Percentiles rank a stretch among this genome's conserved stretches.
Evolutionary conservation across 768 basidiomycete species (phyloP).

Genomic region (Leucocoprinus leucothites): DNA sequence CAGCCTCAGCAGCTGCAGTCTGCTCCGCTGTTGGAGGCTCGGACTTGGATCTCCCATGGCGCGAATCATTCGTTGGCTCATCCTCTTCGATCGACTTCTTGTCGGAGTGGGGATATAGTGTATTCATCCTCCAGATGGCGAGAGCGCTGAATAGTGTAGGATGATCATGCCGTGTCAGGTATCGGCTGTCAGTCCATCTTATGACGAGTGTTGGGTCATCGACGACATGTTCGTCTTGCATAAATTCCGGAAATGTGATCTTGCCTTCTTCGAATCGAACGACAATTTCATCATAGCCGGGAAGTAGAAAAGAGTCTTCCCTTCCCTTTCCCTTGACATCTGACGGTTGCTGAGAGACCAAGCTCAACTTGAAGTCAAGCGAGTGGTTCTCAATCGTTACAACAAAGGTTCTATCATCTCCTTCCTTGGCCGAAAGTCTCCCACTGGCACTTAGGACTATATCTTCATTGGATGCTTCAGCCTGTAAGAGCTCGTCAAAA

Average conservation of each 20-base stretch:
- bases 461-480: slow-evolving; percentile 26
- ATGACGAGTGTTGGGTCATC: slow-evolving; percentile 67
- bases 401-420: slow-evolving; percentile 61
- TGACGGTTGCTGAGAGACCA: slow-evolving; percentile 36
- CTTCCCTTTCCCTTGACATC: slow-evolving; percentile 24
- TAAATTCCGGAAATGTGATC: slow-evolving; percentile 61
- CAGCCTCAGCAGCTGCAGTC: slow-evolving; percentile 8
- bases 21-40: slow-evolving; percentile 31
- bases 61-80: slow-evolving; percentile 14
- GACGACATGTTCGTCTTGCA: slow-evolving; percentile 62
- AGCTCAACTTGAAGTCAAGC: slow-evolving; percentile 72
- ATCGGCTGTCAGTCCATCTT: slow-evolving; percentile 61
- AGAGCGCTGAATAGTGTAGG: slow-evolving; percentile 78
- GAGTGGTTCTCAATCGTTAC: slow-evolving; percentile 58
- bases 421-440: slow-evolving; percentile 20
- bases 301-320: slow-evolving; percentile 23
- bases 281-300: slow-evolving; percentile 52
- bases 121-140: slow-evolving; percentile 58
- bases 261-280: slow-evolving; percentile 56
- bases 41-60: slow-evolving; percentile 32
- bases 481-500: slow-evolving; percentile 20
- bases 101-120: slow-evolving; percentile 24
- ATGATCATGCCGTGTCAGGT: slow-evolving; percentile 72
- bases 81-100: slow-evolving; percentile 22
- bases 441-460: slow-evolving; percentile 13